phyloP scores from a whole-genome alignment of 805 yeast species.

The Saturnispora besseyi region DNA sequence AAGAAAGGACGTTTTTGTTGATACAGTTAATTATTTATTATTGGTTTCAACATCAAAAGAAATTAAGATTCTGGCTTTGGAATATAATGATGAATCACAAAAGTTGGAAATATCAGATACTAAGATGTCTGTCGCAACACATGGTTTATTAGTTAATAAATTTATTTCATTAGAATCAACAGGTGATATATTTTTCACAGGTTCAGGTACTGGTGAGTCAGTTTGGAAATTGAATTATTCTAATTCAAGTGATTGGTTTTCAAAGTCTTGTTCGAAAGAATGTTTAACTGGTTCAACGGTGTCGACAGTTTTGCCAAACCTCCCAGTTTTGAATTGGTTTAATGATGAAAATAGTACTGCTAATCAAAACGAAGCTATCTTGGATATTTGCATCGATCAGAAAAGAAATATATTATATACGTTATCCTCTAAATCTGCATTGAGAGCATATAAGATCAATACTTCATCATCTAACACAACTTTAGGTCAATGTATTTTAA shows the following conservation, averaged over 20 bases:
- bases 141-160: conserved; percentile 64
- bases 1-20: conserved; percentile 69
- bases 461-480: conserved; percentile 30
- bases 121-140: conserved; percentile 68
- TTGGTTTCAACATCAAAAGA: conserved; percentile 75
- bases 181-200: conserved; percentile 76
- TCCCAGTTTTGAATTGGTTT: conserved; percentile 24
- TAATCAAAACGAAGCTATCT: conserved; percentile 40
- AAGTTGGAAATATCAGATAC: conserved; percentile 71
- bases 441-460: conserved; percentile 64
- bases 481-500: conserved; percentile 25
- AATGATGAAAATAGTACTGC: conserved; percentile 15
- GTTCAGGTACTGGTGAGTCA: conserved; percentile 67
- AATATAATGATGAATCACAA: conserved; percentile 32
- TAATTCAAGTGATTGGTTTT: conserved; percentile 78
- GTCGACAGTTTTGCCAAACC: conserved; percentile 40
- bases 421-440: conserved; percentile 70
- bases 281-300: conserved; percentile 68
- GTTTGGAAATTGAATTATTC: conserved; percentile 85
- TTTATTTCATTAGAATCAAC: conserved; percentile 52
- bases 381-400: conserved; percentile 64
- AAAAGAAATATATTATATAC: conserved; percentile 73
- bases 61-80: conserved; percentile 67
- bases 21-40: conserved; percentile 61
- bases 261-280: conserved; percentile 70